Evolutionary conservation across 106 monocot genomes (phyloP).

Genomic region (Posidonia australis): DNA sequence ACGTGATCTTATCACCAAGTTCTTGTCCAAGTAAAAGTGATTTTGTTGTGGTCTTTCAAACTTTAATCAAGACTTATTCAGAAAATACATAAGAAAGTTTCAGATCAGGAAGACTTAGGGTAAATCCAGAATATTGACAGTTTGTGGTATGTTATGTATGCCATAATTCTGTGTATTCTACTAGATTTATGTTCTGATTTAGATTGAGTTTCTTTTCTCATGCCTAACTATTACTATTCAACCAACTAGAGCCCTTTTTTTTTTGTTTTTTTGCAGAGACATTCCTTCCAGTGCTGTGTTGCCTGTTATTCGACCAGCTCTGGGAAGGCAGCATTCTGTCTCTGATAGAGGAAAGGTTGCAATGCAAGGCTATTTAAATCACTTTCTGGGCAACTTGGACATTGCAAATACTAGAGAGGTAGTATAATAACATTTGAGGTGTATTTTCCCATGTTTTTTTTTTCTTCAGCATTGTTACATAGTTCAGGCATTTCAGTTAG

Average conservation of each 20-base stretch:
- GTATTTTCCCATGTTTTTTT: background rate
- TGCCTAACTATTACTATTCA: too few species aligned
- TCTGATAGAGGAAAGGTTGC: conserved; percentile 79
- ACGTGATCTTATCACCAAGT: too few species aligned
- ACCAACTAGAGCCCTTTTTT: background rate
- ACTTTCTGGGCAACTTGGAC: conserved; percentile 93
- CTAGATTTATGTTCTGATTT: too few species aligned
- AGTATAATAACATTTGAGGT: background rate
- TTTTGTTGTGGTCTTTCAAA: too few species aligned
- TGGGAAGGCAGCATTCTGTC: conserved; percentile 80
- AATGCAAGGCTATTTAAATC: conserved; percentile 97
- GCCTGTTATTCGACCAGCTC: conserved; percentile 74
- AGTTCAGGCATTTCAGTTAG: background rate
- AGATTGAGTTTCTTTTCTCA: too few species aligned
- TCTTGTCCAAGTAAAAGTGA: too few species aligned
- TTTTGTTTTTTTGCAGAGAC: conserved; percentile 47
- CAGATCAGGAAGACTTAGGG: too few species aligned
- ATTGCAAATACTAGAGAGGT: conserved; percentile 94
- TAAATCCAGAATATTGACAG: too few species aligned
- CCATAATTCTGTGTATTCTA: too few species aligned
- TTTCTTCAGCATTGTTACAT: background rate
- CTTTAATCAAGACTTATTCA: too few species aligned
- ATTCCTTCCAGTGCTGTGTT: conserved; percentile 91
- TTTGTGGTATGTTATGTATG: too few species aligned
- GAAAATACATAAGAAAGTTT: too few species aligned